Base-by-base conservation (phyloP, 371 early-diverging fungal genomes). In the Dinochytrium kinnereticum region DNA sequence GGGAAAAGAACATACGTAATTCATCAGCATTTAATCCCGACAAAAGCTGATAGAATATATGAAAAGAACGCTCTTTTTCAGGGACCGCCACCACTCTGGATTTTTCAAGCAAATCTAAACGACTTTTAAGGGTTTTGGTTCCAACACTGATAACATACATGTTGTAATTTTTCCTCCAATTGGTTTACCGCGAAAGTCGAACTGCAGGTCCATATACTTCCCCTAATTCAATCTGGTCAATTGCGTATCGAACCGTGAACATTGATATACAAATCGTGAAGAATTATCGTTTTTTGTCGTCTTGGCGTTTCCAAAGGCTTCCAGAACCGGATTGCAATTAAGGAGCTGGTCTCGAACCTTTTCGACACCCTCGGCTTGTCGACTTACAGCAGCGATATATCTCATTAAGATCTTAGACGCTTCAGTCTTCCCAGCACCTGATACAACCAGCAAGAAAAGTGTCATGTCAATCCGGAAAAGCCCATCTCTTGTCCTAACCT, bases 11-110 rank as follows among this genome's bases (percentile, higher is more conserved):
- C 37, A 10, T 66, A 66, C 66, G 5, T 71, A 79, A 80, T 71
- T 91, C 91, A 44, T 88, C 87, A 0, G 50, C 39, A 7, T 85
- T 80, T 2, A 86, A 81, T 1, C 87, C 87, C 77, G 90, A 72
- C 88, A 85, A 64, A 13, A 96, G 83, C 40, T 93, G 90, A 75
- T 97, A 94, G 75, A 98, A 96, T 33, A 94, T 90, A 79, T 96
- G 91, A 79, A 95, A 98, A 51, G 91, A 93, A 44, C 92, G 85
- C 78, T 94, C 95, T 61, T 87, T 88, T 3, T 83, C 68, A 0
- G 64, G 70, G 5, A 64, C 59, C 7, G 50, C 53, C 5, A 74
- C 69, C 26, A 80, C 73, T 2, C 79, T 71, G 0, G 72, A 71
- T 33, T 78, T 74, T 80, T 99, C 98, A 57, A 98, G 89, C n/a